phyloP scores from a whole-genome alignment of 176 grass and related monocot genomes.

The Cenchrus purpureus region DNA sequence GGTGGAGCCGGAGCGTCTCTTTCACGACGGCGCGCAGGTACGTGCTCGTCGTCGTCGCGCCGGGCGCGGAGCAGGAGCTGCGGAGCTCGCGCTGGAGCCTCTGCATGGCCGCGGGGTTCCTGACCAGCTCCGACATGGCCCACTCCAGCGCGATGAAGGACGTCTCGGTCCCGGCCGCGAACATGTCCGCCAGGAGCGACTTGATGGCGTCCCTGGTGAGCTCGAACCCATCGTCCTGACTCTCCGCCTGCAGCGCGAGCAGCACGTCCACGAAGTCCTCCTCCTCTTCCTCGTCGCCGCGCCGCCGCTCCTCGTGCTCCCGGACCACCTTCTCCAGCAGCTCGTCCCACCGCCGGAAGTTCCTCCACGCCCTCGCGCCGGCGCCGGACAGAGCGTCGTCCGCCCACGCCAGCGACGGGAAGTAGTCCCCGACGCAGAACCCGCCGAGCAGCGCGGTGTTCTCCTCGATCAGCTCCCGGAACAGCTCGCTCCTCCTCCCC shows the following conservation, averaged over 20 bases:
- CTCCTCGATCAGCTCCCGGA: conserved; percentile 66
- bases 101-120: conserved; percentile 40
- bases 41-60: conserved; percentile 11
- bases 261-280: conserved; percentile 63
- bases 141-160: conserved; percentile 49
- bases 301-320: conserved; percentile 9
- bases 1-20: conserved; percentile 61
- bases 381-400: conserved; percentile 45
- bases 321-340: conserved; percentile 46
- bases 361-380: conserved; percentile 34
- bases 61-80: too few species aligned
- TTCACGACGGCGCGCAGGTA: conserved; percentile 61
- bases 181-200: conserved; percentile 54
- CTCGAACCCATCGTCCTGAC: conserved; percentile 15
- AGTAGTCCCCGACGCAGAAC: conserved; percentile 64
- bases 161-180: conserved; percentile 52
- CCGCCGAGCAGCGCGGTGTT: conserved; percentile 46
- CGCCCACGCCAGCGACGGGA: conserved; percentile 43
- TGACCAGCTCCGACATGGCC: conserved; percentile 64
- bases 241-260: conserved; percentile 30
- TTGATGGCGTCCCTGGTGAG: conserved; percentile 53
- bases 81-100: conserved; percentile 44
- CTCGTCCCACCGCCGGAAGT: conserved; percentile 44
- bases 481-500: conserved; percentile 46
- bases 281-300: not conserved